Conservation (phyloP, 192 early-diverging fungal genomes). For the Coemansia sp. region DNA sequence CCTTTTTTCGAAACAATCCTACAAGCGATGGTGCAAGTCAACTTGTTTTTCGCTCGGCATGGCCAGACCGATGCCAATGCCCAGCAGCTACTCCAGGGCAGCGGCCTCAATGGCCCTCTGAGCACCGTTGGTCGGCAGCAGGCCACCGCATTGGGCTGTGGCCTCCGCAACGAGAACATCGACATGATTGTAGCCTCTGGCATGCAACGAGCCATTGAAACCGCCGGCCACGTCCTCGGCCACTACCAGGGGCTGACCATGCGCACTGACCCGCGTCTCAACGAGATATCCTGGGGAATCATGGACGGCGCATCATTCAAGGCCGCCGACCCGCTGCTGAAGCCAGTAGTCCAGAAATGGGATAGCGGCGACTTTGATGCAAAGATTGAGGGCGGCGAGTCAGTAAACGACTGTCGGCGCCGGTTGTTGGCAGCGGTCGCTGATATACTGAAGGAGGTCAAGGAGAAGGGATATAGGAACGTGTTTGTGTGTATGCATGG, state of each 20-base stretch:
- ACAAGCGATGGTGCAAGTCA: conserved; percentile 11
- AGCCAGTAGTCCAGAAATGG: conserved; percentile 21
- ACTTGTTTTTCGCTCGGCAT: conserved; percentile 40
- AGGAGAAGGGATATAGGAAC: conserved; percentile 9
- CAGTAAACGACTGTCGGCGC: conserved; percentile 31
- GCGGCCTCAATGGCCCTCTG: conserved; percentile 29
- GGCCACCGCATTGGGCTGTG: conserved; percentile 24
- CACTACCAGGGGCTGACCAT: conserved; percentile 27
- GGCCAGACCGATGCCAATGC: conserved; percentile 49
- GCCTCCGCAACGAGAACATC: conserved; percentile 20
- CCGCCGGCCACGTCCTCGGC: conserved; percentile 19
- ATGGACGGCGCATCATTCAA: conserved; percentile 26
- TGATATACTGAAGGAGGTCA: conserved; percentile 18
- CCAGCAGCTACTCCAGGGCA: conserved; percentile 29
- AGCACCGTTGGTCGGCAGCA: conserved; percentile 32
- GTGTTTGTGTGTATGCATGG: conserved; percentile 42
- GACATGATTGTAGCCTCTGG: conserved; percentile 44
- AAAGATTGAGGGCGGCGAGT: conserved; percentile 36
- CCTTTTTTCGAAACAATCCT: neutral
- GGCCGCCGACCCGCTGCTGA: conserved; percentile 6
- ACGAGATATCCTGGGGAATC: conserved; percentile 50
- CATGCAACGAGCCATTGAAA: conserved; percentile 37
- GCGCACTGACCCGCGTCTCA: conserved; percentile 32
- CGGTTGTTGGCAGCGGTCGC: conserved; percentile 27
- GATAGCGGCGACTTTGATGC: conserved; percentile 36